Base-by-base conservation (phyloP, 2,329 filamentous ascomycete genomes). In the Aspergillus calidoustus region DNA sequence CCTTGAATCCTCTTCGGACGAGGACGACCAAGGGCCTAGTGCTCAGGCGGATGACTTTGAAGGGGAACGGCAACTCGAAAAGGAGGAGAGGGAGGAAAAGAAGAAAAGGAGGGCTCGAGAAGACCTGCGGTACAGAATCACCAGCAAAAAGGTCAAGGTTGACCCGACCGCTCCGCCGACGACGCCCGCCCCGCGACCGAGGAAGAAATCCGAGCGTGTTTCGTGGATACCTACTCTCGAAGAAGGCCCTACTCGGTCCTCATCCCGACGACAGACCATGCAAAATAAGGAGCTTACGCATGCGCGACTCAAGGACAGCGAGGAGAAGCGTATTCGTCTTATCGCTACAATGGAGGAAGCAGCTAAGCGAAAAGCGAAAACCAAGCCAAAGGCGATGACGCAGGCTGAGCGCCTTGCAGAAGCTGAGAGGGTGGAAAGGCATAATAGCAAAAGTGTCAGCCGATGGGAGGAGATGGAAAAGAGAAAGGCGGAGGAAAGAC, bases 381-480 rank as follows among this genome's bases (percentile, higher is more conserved):
- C 87, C 65, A 92, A 92, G 77, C 91, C 91, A 58, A 90, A 90
- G 61, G 85, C 90, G 30, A 88, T 96, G 87, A 96, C 93, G 6
- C 94, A 97, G 77, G 92, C 87, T 49, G 89, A 98, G 74, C 86
- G 93, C 43, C 83, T 97, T 30, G 89, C 87, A 30, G 92, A 96
- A 77, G 93, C 93, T 1, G 91, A 89, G 19, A 81, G 89, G 56
- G 89, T 96, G 7, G 95, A 98, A 77, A 90, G 90, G 76, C 84
- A 89, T 70, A 97, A 99, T 76, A 86, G 90, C 68, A 96, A 92
- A 83, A 98, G 90, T 76, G 80, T 97, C 72, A 97, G 94, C 72
- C 86, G 92, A 59, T 98, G 94, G 93, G 93, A 98, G 76, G 90
- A 92, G 76, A 91, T 92, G 7, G 95, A 99, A 79, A 93, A 92